A percentile compares a stretch with the other conserved stretches of the same genome.
These are phyloP conservation scores for Simplicillium sp. DNA, from an alignment of 2,329 filamentous ascomycete species.

Conservation along the genomic window DNA sequence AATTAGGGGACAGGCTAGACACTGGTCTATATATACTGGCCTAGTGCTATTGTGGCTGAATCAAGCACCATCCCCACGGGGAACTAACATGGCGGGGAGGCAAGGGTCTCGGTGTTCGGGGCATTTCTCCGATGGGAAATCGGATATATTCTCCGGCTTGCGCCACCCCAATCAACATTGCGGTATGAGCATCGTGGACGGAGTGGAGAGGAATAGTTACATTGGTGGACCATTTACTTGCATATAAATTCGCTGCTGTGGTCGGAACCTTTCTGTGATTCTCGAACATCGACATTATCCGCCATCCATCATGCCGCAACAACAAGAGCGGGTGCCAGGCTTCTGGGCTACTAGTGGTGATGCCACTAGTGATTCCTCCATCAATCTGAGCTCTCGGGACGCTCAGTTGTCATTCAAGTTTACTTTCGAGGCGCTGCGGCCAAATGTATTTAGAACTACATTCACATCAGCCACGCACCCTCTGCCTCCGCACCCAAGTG, in stretches of 20 bases:
- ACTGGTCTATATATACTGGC: too few relatives aligned
- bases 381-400: constrained; percentile 2
- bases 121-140: constrained; percentile 1
- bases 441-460: constrained; percentile 58
- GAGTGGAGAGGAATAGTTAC: too few relatives aligned
- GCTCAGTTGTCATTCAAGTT: constrained; percentile 38
- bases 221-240: too few relatives aligned
- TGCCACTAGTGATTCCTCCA: constrained; percentile 15
- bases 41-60: too few relatives aligned
- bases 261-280: too few relatives aligned
- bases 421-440: constrained; percentile 50
- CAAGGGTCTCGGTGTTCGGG: constrained; percentile 2
- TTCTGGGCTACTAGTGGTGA: constrained; percentile 8
- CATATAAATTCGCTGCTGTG: too few relatives aligned
- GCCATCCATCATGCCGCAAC: constrained; percentile 1
- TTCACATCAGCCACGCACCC: constrained; percentile 54
- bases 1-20: not conserved
- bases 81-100: not conserved
- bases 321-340: constrained; percentile 4
- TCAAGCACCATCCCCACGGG: too few relatives aligned
- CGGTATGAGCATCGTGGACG: too few relatives aligned
- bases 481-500: constrained; percentile 55
- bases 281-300: too few relatives aligned
- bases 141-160: constrained; percentile 3
- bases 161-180: too few relatives aligned